phyloP scores from a whole-genome alignment of 2,329 filamentous ascomycete genomes.

The Fusarium mexicanum region DNA sequence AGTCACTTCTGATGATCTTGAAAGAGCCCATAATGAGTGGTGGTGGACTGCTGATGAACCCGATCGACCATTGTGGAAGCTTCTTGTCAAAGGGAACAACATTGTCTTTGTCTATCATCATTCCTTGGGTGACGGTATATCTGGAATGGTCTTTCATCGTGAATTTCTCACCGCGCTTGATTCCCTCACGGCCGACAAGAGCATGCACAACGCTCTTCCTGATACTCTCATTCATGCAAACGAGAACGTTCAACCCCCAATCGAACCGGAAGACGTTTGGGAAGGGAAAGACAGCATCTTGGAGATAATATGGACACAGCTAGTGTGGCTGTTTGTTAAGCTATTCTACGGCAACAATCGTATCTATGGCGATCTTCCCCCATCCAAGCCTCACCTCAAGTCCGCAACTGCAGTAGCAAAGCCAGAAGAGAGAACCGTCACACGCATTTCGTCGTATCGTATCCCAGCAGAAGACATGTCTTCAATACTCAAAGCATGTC shows the following conservation, averaged over 20 bases:
- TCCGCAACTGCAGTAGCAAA: background rate
- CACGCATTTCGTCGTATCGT: conserved; percentile 5
- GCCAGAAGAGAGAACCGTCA: conserved; percentile 10
- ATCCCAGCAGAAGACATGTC: conserved; percentile 22
- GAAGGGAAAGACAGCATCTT: background rate
- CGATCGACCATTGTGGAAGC: conserved; percentile 27
- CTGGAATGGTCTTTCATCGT: conserved; percentile 14
- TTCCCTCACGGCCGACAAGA: rapidly evolving
- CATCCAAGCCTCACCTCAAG: background rate
- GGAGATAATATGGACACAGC: background rate
- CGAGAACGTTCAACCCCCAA: background rate
- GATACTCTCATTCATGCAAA: background rate
- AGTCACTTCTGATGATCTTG: background rate
- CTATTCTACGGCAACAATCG: background rate
- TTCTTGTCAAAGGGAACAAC: conserved; percentile 17
- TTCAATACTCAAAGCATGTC: conserved; percentile 23
- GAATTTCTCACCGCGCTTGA: conserved; percentile 24
- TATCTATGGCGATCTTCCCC: background rate
- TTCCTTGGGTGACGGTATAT: conserved; percentile 26
- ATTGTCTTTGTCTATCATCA: conserved; percentile 33
- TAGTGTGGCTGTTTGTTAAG: background rate
- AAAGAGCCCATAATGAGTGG: conserved; percentile 30
- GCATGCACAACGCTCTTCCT: too few relatives aligned
- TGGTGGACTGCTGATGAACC: conserved; percentile 17
- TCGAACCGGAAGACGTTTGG: background rate